Evolutionary conservation across 106 monocot genomes (phyloP).

Genomic region (Dioscorea alata): DNA sequence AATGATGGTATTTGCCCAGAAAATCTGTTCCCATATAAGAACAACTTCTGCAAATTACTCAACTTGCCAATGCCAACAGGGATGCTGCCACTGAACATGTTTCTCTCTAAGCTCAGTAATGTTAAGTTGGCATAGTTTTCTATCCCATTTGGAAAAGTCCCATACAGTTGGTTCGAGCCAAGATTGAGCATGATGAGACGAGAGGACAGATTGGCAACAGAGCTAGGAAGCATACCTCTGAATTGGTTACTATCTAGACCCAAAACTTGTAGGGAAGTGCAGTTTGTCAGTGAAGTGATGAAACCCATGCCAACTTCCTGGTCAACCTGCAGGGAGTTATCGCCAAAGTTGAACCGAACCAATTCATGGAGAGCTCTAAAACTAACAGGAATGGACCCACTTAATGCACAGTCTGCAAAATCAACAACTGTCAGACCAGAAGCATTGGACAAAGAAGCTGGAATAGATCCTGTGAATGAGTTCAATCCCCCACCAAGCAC

Average conservation of each 20-base stretch:
- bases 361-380: neutral
- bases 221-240: neutral
- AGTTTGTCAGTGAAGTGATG: conserved; percentile 7
- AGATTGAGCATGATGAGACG: neutral
- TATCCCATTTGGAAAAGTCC: neutral
- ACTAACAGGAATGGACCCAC: neutral
- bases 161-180: neutral
- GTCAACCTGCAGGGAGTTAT: neutral
- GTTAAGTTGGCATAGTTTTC: neutral
- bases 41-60: neutral
- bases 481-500: neutral
- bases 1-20: neutral
- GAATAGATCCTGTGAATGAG: neutral
- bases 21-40: neutral
- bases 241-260: neutral
- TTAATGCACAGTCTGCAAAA: neutral
- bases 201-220: neutral
- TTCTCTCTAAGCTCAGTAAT: neutral
- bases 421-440: neutral
- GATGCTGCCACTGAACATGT: neutral
- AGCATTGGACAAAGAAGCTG: neutral
- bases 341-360: neutral
- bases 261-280: neutral
- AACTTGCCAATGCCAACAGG: neutral
- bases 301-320: neutral